Evolutionary conservation across 169 alveolate genomes (phyloP), one percentile per base, ranked within the genome.

Genomic region (Cyclospora cayetanensis): DNA sequence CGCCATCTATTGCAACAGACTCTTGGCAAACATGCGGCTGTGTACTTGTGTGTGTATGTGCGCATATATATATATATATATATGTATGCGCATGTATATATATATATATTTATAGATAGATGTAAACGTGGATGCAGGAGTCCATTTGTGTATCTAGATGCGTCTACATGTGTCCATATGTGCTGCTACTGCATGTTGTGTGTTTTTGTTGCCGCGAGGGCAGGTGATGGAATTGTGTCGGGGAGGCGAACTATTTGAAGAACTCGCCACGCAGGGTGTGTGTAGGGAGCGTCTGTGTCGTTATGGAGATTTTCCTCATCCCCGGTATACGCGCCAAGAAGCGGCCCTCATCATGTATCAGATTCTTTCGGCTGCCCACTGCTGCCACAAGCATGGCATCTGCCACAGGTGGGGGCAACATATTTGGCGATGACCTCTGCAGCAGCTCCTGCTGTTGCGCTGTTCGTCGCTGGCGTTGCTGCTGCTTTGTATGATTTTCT

Each of bases 191-290:
- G 25, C 25, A 11, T 9, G 9, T 18, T 50, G 25, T 9, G 60
- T 18, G 60, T 25, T 46, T 29, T 0, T 0, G 15, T 27, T 11
- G 46, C 46, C 52, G 1, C 42, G 39, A 27, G 43, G 15, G 31
- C 77, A 82, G 90, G 90, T 82, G 50, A 65, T 86, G 92, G 92
- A 86, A 53, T 50, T 86, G 20, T 86, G 92, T 74, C 83, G 92
- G n/a, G 92, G 92, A 5, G 92, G 92, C 37, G 92, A 86, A 39
- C 34, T 86, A 85, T 86, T 63, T 37, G 92, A 86, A 52, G 85
- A 76, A 34, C 43, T 68, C 11, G 42, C 77, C 50, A 76, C 31
- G 74, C 77, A 74, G 42, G 89, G 43, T 18, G 7, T 29, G 18
- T 5, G 76, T 5, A 29, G 15, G 70, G 76, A 37, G 74, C 89